Conservation (phyloP, 306 rosid genomes). For the Casuarina cunninghamiana region DNA sequence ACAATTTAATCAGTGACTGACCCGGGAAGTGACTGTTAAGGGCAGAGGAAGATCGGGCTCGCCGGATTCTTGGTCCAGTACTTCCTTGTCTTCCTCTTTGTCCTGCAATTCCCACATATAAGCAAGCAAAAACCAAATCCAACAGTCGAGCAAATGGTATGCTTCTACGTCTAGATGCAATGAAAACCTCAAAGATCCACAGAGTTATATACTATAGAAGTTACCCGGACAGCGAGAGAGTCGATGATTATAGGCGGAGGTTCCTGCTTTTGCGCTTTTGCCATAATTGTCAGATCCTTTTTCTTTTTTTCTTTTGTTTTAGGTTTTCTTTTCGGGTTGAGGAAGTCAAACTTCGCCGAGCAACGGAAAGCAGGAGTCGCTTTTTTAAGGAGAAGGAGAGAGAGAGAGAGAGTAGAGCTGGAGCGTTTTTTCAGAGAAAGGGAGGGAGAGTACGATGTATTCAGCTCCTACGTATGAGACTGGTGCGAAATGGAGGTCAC, state of each 20-base stretch:
- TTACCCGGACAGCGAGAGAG: slow-evolving; percentile 22
- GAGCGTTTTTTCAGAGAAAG: no score
- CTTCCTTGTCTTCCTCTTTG: slow-evolving; percentile 40
- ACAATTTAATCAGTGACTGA: slow-evolving; percentile 15
- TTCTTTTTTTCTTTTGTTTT: slow-evolving; percentile 7
- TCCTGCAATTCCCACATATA: slow-evolving; percentile 48
- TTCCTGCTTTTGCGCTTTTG: slow-evolving; percentile 45
- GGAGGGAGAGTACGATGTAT: no score
- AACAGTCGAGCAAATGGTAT: not conserved
- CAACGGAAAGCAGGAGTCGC: no score
- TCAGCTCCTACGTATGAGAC: no score
- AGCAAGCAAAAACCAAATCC: not conserved
- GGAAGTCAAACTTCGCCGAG: slow-evolving; percentile 17
- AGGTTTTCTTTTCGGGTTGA: slow-evolving; percentile 20
- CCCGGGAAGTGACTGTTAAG: slow-evolving; percentile 79
- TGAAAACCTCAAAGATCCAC: slow-evolving; percentile 22
- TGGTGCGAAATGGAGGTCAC: no score
- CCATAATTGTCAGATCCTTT: slow-evolving; percentile 32
- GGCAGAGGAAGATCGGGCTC: slow-evolving; percentile 70
- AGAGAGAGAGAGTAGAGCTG: no score
- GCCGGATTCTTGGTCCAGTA: slow-evolving; percentile 41
- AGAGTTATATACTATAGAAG: not conserved
- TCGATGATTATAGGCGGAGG: not conserved
- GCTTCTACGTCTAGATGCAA: not conserved
- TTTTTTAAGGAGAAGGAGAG: no score